phyloP scores from a whole-genome alignment of 306 rosid genomes.

The Phaseolus lunatus region DNA sequence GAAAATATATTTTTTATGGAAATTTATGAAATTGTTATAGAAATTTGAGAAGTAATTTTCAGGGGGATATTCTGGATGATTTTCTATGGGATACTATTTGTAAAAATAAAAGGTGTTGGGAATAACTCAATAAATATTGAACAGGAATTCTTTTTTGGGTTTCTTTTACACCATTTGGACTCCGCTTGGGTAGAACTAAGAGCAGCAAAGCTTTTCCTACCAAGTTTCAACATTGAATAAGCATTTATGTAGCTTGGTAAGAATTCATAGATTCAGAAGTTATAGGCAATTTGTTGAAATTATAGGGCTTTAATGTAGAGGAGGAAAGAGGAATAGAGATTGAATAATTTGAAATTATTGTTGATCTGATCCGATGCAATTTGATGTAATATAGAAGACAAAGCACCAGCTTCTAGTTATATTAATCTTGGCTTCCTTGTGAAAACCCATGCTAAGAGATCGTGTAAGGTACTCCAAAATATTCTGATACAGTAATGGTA shows the following conservation, averaged over 20 bases:
- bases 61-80: conserved; percentile 15
- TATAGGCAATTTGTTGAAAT: conserved; percentile 6
- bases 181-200: background rate
- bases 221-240: background rate
- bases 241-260: background rate
- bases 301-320: background rate
- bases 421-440: background rate
- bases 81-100: conserved; percentile 13
- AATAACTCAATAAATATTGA: background rate
- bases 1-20: background rate
- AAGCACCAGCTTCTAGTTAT: background rate
- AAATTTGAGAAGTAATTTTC: conserved; percentile 14
- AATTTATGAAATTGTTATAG: background rate
- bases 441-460: background rate
- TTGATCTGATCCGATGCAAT: background rate
- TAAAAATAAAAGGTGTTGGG: conserved; percentile 17
- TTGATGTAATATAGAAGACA: background rate
- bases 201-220: background rate
- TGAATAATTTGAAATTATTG: background rate
- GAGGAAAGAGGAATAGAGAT: background rate
- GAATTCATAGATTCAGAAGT: conserved; percentile 1
- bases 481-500: background rate
- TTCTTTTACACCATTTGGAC: background rate
- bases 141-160: background rate
- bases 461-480: background rate